Percentiles rank a stretch among this genome's conserved stretches.
Conservation (phyloP, 805 yeast species). For the Candida stauntonica region DNA sequence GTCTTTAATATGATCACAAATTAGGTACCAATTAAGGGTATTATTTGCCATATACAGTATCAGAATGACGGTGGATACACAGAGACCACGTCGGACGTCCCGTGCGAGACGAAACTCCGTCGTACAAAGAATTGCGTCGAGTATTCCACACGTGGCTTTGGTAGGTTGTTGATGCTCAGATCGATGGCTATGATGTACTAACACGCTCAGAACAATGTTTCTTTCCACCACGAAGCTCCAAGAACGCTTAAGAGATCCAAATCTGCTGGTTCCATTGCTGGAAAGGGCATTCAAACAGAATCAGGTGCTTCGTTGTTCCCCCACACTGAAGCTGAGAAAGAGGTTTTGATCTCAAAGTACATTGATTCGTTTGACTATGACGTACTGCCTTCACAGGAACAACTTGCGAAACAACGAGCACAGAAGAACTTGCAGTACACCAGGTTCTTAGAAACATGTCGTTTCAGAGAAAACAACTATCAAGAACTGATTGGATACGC, state of each 20-base stretch:
- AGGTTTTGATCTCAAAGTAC: conserved; percentile 31
- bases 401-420: conserved; percentile 38
- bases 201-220: conserved; percentile 15
- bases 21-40: too few relatives aligned
- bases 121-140: conserved; percentile 57
- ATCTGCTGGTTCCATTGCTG: conserved; percentile 5
- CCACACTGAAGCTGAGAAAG: conserved; percentile 32
- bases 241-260: conserved; percentile 15
- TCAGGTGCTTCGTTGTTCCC: conserved; percentile 19
- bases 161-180: conserved; percentile 10
- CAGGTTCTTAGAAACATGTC: conserved; percentile 30
- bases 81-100: conserved; percentile 12
- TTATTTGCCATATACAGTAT: not conserved
- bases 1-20: too few relatives aligned
- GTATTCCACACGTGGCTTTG: conserved; percentile 37
- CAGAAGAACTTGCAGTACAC: conserved; percentile 30
- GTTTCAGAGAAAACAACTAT: conserved; percentile 29
- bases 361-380: conserved; percentile 39
- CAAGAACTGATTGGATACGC: conserved; percentile 43
- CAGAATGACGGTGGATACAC: conserved; percentile 20
- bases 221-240: not conserved
- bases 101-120: conserved; percentile 57
- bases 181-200: conserved; percentile 1
- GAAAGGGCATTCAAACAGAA: not conserved
- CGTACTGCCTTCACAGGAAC: conserved; percentile 35